phyloP scores from a whole-genome alignment of 2,329 filamentous ascomycete genomes.

The Penicillium corylophilum region DNA sequence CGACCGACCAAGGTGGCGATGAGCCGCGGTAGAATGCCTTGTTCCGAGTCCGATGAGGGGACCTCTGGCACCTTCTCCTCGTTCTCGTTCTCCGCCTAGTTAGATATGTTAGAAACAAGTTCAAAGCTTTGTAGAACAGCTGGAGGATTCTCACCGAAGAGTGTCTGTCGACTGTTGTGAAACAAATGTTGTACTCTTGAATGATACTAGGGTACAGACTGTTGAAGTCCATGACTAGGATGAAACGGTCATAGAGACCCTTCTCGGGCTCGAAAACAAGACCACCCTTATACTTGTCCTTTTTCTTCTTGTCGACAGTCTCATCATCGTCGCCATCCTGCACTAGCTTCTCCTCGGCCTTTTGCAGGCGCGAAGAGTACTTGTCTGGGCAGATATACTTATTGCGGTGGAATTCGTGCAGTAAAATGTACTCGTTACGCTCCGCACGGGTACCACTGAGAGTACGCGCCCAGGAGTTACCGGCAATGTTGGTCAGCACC shows the following conservation, averaged over 20 bases:
- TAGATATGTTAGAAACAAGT: constrained; percentile 14
- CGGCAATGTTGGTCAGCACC: constrained; percentile 91
- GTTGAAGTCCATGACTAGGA: constrained; percentile 99
- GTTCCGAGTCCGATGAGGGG: constrained; percentile 67
- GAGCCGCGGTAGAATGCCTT: constrained; percentile 83
- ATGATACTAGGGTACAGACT: constrained; percentile 98
- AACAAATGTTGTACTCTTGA: constrained; percentile 99
- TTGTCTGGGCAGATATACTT: constrained; percentile 99
- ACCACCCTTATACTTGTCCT: constrained; percentile 98
- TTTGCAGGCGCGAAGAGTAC: constrained; percentile 73
- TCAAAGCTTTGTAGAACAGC: neutral
- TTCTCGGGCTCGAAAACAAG: constrained; percentile 97
- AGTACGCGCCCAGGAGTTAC: constrained; percentile 97
- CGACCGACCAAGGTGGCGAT: constrained; percentile 89
- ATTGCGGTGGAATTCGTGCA: constrained; percentile 94
- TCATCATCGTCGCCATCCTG: constrained; percentile 65
- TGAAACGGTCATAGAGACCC: constrained; percentile 95
- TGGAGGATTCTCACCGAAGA: constrained; percentile 57
- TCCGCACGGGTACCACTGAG: constrained; percentile 93
- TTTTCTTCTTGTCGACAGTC: constrained; percentile 79
- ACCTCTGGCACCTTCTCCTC: constrained; percentile 89
- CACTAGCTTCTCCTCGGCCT: constrained; percentile 67
- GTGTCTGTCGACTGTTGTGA: constrained; percentile 87
- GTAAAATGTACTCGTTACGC: constrained; percentile 97
- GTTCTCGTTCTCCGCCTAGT: constrained; percentile 60